Base-by-base conservation (phyloP, 176 grass and related monocot species). In the Poa pratensis region DNA sequence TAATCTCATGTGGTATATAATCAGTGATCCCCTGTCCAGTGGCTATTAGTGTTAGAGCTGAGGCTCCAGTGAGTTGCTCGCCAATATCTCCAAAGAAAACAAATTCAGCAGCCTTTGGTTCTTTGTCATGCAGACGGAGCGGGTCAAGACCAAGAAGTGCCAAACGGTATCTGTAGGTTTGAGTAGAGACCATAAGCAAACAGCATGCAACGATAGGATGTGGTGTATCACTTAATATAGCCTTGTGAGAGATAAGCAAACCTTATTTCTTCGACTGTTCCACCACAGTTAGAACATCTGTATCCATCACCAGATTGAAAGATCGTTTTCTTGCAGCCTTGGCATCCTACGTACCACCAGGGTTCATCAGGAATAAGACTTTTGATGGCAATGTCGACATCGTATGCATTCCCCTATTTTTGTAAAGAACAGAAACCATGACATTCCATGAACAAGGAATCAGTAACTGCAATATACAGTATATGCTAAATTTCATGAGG, bases 31-130 rank as follows among this genome's bases (percentile, higher is more conserved):
- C 12, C n/a, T 24, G 9, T 62, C 11, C 9, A 27, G 23, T 28
- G 24, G 61, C 11, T 4, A 15, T 28, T 27, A 64, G 26, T 2
- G 4, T 26, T 12, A 12, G 58, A 15, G 61, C 26, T 64, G 28
- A 35, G 63, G 30, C 30, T 35, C 63, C 63, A 67, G 30, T 35
- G 12, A 67, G 63, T 14, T 67, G 27, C 19, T 67, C 63, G 30
- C 63, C 63, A 35, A 67, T 18, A 67, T 67, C 30, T 34, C 63
- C 63, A 67, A 67, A 67, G 63, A 67, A 67, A 18, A 67, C 63
- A 34, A 67, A 35, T 9, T 67, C 63, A 18, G 63, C 63, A 67
- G 28, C 30, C 7, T 34, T 67, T 17, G 61, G 28, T 35, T 67
- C 30, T 19, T 67, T 19, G 2, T 67, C 63, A 35, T 19, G 14